These are phyloP conservation scores for Aureobasidium subglaciale DNA, from an alignment of 2,329 filamentous ascomycete genomes.

Conservation along the genomic window DNA sequence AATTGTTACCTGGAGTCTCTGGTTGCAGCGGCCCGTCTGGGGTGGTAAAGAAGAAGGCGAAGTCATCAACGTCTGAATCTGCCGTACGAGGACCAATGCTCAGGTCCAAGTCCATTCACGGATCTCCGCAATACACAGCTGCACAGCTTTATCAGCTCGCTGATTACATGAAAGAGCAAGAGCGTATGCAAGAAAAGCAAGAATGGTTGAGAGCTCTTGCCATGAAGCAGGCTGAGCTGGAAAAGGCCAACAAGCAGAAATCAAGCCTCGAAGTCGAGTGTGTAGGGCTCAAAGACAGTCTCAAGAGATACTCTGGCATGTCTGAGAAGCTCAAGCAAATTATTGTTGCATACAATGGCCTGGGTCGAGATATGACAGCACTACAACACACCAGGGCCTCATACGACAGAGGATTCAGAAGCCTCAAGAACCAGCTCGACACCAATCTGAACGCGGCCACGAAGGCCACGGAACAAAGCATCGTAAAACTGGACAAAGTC, in stretches of 20 bases:
- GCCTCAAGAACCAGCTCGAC: background rate
- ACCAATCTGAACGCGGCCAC: background rate
- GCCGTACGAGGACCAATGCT: background rate
- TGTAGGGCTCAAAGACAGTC: background rate
- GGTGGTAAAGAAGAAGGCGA: slow-evolving; percentile 7
- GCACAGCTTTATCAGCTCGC: slow-evolving; percentile 2
- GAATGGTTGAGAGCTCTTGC: background rate
- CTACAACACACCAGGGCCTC: background rate
- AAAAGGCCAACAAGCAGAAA: background rate
- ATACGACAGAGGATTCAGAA: background rate
- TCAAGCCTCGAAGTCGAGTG: background rate
- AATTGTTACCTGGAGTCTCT: background rate
- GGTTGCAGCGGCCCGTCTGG: background rate
- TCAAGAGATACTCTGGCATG: background rate
- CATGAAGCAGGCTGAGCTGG: background rate
- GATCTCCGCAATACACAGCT: background rate
- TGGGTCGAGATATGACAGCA: background rate
- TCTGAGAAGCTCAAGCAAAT: background rate
- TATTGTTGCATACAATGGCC: background rate
- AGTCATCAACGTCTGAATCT: background rate
- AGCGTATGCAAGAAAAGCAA: background rate
- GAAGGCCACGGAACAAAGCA: background rate
- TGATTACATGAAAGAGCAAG: background rate
- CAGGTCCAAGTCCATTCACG: background rate
- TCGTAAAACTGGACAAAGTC: background rate